Evolutionary conservation across 805 yeast genomes (phyloP).

Genomic region (Debaryomyces maramus): DNA sequence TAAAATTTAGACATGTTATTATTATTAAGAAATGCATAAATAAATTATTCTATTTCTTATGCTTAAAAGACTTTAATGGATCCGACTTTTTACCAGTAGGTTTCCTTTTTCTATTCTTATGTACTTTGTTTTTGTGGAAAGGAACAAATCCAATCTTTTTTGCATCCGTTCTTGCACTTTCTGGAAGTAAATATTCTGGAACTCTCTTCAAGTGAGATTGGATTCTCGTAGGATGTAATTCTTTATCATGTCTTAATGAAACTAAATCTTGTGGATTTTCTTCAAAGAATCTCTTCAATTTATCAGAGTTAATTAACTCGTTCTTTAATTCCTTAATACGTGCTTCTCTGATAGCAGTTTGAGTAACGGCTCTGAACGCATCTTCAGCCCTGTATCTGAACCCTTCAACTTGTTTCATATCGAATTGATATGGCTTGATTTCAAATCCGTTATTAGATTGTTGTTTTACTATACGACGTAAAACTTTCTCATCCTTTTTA

Average conservation of each 20-base stretch:
- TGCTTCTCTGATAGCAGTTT: constrained; percentile 87
- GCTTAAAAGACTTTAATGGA: constrained; percentile 57
- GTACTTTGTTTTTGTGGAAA: constrained; percentile 54
- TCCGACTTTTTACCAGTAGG: constrained; percentile 48
- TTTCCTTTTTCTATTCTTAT: constrained; percentile 42
- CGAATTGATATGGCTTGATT: constrained; percentile 84
- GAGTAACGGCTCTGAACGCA: constrained; percentile 93
- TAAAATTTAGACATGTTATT: no score
- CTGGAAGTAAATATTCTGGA: constrained; percentile 89
- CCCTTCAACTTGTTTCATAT: constrained; percentile 88
- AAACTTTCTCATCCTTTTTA: constrained; percentile 82
- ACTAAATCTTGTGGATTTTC: constrained; percentile 95
- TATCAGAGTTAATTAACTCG: constrained; percentile 85
- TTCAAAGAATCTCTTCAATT: constrained; percentile 90
- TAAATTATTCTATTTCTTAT: constrained; percentile 8
- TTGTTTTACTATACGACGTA: constrained; percentile 71
- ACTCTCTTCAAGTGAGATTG: constrained; percentile 88
- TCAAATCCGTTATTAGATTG: constrained; percentile 74
- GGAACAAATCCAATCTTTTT: constrained; percentile 71
- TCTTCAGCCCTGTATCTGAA: constrained; percentile 97
- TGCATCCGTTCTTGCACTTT: constrained; percentile 58
- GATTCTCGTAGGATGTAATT: constrained; percentile 75
- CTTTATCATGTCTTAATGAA: constrained; percentile 88
- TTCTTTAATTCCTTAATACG: constrained; percentile 83
- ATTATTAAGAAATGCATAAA: no score